phyloP scores from a whole-genome alignment of 148 eudicot species.

The Rhododendron williamsianum region DNA sequence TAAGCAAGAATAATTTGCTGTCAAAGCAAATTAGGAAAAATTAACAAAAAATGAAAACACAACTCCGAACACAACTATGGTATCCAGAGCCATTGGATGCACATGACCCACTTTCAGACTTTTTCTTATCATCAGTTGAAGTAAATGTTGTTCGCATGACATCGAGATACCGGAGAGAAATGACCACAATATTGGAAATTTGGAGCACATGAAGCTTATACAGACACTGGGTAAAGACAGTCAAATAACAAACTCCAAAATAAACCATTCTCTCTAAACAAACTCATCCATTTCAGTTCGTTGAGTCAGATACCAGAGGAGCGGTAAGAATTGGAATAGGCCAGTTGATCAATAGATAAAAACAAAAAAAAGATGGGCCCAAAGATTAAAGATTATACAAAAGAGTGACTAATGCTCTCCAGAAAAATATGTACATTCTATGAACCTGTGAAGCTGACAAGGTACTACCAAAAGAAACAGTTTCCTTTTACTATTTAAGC shows the following conservation, averaged over 20 bases:
- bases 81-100: too few relatives aligned
- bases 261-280: neutral
- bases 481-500: neutral
- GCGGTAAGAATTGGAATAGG: neutral
- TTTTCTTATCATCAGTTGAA: neutral
- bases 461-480: slow-evolving; percentile 1
- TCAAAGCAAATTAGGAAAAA: too few relatives aligned
- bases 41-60: too few relatives aligned
- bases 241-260: neutral
- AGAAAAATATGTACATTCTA: neutral
- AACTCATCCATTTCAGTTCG: neutral
- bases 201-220: neutral
- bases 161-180: neutral
- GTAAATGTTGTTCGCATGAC: neutral
- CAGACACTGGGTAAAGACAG: neutral
- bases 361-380: neutral
- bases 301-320: neutral
- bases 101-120: neutral
- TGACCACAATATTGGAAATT: neutral
- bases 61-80: too few relatives aligned
- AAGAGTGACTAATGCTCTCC: neutral
- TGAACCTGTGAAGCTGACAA: neutral
- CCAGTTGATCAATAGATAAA: neutral
- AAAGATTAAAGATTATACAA: slow-evolving; percentile 8
- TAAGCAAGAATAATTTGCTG: too few relatives aligned